These are phyloP conservation scores for Fusarium equiseti DNA, from an alignment of 2,329 filamentous ascomycete genomes.

Conservation along the genomic window DNA sequence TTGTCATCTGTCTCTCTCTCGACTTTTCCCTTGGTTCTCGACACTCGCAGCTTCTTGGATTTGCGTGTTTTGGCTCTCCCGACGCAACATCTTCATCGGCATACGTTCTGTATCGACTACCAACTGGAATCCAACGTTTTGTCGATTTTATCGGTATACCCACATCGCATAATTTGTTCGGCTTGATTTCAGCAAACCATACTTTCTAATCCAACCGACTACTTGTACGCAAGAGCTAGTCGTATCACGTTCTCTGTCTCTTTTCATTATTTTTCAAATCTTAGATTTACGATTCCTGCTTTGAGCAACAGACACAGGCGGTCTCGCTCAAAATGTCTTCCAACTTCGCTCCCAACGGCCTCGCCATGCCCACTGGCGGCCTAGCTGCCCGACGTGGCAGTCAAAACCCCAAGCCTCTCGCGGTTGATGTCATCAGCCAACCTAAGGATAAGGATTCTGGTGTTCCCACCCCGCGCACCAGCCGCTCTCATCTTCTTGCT, in stretches of 20 bases:
- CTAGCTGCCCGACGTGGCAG: slow-evolving; percentile 88
- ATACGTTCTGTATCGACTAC: slow-evolving; percentile 37
- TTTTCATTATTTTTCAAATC: slow-evolving; percentile 22
- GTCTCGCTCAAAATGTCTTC: slow-evolving; percentile 99
- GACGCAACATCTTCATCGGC: slow-evolving; percentile 33
- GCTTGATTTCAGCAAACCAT: slow-evolving; percentile 33
- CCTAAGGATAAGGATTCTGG: slow-evolving; percentile 74
- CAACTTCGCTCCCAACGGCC: slow-evolving; percentile 78
- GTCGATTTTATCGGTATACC: slow-evolving; percentile 45
- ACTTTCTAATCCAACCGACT: slow-evolving; percentile 43
- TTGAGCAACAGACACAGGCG: slow-evolving; percentile 89
- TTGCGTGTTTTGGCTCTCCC: slow-evolving; percentile 37
- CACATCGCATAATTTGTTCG: slow-evolving; percentile 43
- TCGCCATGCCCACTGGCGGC: slow-evolving; percentile 81
- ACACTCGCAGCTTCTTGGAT: slow-evolving; percentile 45
- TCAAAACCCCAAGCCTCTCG: slow-evolving; percentile 90
- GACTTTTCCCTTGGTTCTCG: slow-evolving; percentile 29
- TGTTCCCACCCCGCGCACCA: slow-evolving; percentile 87
- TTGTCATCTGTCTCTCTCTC: slow-evolving; percentile 37
- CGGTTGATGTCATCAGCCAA: slow-evolving; percentile 77
- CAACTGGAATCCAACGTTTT: slow-evolving; percentile 27
- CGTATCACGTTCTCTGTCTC: slow-evolving; percentile 41
- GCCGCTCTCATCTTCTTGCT: slow-evolving; percentile 92
- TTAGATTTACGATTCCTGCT: slow-evolving; percentile 35
- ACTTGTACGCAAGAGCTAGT: slow-evolving; percentile 31